These are phyloP conservation scores for Neofusicoccum sp. DNA, from an alignment of 2,329 filamentous ascomycete species.

Conservation along the genomic window DNA sequence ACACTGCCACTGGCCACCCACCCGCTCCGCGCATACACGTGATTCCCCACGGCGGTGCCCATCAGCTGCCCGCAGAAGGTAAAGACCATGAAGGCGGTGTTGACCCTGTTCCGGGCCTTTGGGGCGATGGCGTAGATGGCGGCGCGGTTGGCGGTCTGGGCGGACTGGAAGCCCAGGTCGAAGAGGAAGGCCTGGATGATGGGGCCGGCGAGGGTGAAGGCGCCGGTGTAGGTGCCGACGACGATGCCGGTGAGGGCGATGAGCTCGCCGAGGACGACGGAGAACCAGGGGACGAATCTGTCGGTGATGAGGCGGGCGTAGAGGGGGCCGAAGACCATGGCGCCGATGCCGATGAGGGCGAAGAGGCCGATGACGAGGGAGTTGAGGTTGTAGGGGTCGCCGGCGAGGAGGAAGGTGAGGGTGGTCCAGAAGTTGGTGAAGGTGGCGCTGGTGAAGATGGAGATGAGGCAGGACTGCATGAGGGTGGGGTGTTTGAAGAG, in stretches of 20 bases:
- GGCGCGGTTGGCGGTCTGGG: slow-evolving; percentile 70
- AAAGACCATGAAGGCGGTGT: slow-evolving; percentile 78
- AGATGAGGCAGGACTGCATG: slow-evolving; percentile 66
- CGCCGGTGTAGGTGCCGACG: slow-evolving; percentile 68
- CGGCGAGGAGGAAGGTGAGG: slow-evolving; percentile 73
- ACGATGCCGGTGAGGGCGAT: slow-evolving; percentile 61
- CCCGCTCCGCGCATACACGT: slow-evolving; percentile 21
- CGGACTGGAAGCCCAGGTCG: slow-evolving; percentile 71
- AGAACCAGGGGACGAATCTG: slow-evolving; percentile 65
- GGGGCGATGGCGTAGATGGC: slow-evolving; percentile 67
- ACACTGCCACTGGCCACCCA: slow-evolving; percentile 48
- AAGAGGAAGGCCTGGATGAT: slow-evolving; percentile 68
- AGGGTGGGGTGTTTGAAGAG: slow-evolving; percentile 65
- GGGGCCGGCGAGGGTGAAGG: slow-evolving; percentile 65
- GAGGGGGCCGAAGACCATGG: slow-evolving; percentile 65
- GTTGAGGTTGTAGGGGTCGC: slow-evolving; percentile 65
- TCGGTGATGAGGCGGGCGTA: slow-evolving; percentile 72
- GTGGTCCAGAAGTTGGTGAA: slow-evolving; percentile 74
- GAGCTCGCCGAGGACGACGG: slow-evolving; percentile 61
- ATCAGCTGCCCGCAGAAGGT: slow-evolving; percentile 74
- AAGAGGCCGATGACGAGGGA: slow-evolving; percentile 73
- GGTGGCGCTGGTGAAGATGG: slow-evolving; percentile 59
- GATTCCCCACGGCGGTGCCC: slow-evolving; percentile 56
- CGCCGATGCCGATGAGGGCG: slow-evolving; percentile 70
- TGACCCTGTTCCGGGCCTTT: slow-evolving; percentile 70